Conservation (phyloP, 495 filamentous ascomycete species). For the Aspergillus nanangensis region DNA sequence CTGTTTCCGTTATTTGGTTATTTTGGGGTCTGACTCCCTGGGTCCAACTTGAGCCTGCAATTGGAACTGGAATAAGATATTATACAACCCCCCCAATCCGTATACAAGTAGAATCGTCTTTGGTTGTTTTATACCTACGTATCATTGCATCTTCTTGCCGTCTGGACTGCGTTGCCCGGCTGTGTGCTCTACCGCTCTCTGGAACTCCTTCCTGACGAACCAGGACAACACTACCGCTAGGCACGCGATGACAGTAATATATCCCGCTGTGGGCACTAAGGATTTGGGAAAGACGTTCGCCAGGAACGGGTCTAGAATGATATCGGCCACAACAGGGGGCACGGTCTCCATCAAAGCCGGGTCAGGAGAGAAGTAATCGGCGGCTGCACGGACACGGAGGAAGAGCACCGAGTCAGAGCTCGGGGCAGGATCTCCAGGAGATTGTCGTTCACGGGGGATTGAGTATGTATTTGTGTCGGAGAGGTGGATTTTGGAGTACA, state of each 20-base stretch:
- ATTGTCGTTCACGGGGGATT: conserved; percentile 1
- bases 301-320: conserved; percentile 84
- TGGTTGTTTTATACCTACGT: background rate
- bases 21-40: too few species aligned
- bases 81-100: too few species aligned
- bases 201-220: conserved; percentile 26
- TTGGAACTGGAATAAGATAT: too few species aligned
- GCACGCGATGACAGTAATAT: conserved; percentile 52
- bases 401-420: conserved; percentile 62
- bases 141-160: conserved; percentile 20
- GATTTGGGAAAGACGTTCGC: conserved; percentile 68
- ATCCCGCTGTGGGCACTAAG: conserved; percentile 60
- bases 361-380: conserved; percentile 79
- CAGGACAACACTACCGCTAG: conserved; percentile 43
- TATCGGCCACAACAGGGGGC: conserved; percentile 71
- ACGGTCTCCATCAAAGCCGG: conserved; percentile 69
- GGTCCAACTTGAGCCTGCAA: too few species aligned
- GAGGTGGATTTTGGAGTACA: conserved; percentile 54
- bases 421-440: conserved; percentile 16
- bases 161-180: conserved; percentile 1
- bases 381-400: conserved; percentile 68
- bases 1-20: too few species aligned
- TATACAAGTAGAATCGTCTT: too few species aligned
- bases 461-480: conserved; percentile 3
- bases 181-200: conserved; percentile 14